Percentiles rank a stretch among this genome's conserved stretches.
phyloP scores from a whole-genome alignment of 176 grass and related monocot species.

The Triticum monococcum region DNA sequence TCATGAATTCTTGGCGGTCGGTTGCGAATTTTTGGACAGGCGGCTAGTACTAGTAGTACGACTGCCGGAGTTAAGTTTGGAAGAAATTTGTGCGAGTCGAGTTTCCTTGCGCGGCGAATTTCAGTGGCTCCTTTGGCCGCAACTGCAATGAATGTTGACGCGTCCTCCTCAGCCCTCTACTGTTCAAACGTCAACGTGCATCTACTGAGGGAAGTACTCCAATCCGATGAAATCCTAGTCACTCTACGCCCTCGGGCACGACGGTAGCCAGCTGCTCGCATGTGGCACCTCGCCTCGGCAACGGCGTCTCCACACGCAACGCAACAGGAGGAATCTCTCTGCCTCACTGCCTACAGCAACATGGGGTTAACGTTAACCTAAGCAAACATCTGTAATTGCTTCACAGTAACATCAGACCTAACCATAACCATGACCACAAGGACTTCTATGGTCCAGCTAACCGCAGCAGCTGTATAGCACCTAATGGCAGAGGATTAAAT shows the following conservation, averaged over 20 bases:
- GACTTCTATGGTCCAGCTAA: background rate
- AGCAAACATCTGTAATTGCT: background rate
- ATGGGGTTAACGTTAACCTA: background rate
- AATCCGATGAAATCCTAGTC: background rate
- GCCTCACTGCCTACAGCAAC: background rate
- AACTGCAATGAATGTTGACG: slow-evolving; percentile 7
- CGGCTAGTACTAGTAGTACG: background rate
- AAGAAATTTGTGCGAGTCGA: background rate
- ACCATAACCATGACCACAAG: background rate
- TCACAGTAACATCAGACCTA: background rate
- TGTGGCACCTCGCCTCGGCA: slow-evolving; percentile 28
- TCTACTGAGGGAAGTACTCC: no score
- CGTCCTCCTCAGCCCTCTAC: background rate
- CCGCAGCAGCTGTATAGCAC: background rate
- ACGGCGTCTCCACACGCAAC: background rate
- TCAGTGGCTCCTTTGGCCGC: background rate
- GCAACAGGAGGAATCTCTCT: background rate
- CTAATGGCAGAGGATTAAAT: background rate
- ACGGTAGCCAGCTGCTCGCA: background rate
- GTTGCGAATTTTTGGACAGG: background rate
- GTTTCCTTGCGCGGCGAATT: background rate
- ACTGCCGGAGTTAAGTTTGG: background rate
- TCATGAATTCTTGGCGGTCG: background rate
- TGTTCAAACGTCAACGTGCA: slow-evolving; percentile 5
- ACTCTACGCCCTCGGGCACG: background rate